These are phyloP conservation scores for Chaetomiaceae sp. DNA, from an alignment of 2,329 filamentous ascomycete species.

Conservation along the genomic window DNA sequence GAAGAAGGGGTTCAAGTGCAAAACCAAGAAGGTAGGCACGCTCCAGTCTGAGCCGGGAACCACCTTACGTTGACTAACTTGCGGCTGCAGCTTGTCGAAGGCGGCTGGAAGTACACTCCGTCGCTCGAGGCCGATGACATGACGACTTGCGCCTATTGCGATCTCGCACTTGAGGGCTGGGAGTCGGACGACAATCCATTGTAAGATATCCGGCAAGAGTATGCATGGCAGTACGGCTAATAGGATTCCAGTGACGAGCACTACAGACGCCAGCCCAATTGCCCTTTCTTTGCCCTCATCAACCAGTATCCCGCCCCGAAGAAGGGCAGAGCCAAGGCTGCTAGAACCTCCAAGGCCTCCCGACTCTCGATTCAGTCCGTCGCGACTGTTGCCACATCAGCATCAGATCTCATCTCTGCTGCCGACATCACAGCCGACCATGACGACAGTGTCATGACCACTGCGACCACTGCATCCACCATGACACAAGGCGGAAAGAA, in stretches of 20 bases:
- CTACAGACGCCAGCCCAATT: conserved; percentile 69
- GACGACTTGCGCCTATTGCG: conserved; percentile 87
- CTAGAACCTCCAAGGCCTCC: conserved; percentile 62
- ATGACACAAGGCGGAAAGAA: conserved; percentile 51
- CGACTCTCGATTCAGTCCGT: conserved; percentile 58
- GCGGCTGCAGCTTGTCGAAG: conserved; percentile 68
- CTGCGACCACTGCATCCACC: conserved; percentile 54
- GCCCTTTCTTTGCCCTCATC: conserved; percentile 73
- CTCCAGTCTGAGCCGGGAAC: background rate
- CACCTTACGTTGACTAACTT: conserved; percentile 1
- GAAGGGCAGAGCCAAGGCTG: conserved; percentile 51
- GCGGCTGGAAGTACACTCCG: conserved; percentile 92
- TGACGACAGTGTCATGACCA: conserved; percentile 58
- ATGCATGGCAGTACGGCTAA: conserved; percentile 6
- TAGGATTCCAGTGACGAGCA: conserved; percentile 69
- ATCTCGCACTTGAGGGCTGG: conserved; percentile 88
- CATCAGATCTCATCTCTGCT: conserved; percentile 46
- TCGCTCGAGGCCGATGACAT: conserved; percentile 79
- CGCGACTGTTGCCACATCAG: conserved; percentile 45
- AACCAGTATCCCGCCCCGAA: conserved; percentile 54
- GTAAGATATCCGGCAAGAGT: conserved; percentile 44
- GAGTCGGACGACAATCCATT: conserved; percentile 86
- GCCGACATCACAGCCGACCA: conserved; percentile 45
- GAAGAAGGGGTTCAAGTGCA: conserved; percentile 85
- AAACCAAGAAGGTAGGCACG: conserved; percentile 69